A percentile compares a stretch with the other conserved stretches of the same genome.
phyloP scores from a whole-genome alignment of 2,329 filamentous ascomycete genomes.

The Colletotrichum plurivorum region DNA sequence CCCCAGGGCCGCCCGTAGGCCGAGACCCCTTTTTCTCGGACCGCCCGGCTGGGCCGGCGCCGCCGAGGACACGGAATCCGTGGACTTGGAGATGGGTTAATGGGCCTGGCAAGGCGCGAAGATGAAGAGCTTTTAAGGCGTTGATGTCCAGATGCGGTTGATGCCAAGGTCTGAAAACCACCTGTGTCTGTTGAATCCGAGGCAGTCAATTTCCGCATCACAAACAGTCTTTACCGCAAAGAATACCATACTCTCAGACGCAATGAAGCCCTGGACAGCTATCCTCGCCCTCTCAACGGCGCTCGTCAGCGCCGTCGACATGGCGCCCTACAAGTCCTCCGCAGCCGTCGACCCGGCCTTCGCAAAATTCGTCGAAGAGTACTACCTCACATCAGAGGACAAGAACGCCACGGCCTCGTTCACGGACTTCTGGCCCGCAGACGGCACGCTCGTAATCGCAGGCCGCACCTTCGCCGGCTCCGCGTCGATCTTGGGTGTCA shows the following conservation, averaged over 20 bases:
- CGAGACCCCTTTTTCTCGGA: conserved; percentile 16
- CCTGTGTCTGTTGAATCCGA: background rate
- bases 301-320: conserved; percentile 22
- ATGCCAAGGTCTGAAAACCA: background rate
- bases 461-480: conserved; percentile 7
- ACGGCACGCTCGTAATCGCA: conserved; percentile 16
- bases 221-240: background rate
- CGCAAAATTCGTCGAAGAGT: conserved; percentile 16
- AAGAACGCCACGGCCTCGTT: conserved; percentile 15
- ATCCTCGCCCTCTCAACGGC: background rate
- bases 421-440: conserved; percentile 35
- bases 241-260: too few species aligned
- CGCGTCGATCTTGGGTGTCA: conserved; percentile 21
- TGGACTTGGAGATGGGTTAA: background rate
- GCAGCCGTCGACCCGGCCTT: conserved; percentile 20
- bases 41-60: conserved; percentile 2
- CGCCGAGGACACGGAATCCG: background rate
- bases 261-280: conserved; percentile 21
- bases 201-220: too few species aligned
- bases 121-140: background rate
- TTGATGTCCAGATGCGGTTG: background rate
- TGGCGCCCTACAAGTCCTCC: conserved; percentile 20
- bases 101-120: background rate
- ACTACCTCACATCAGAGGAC: conserved; percentile 27
- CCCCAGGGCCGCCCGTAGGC: background rate